Evolutionary conservation across 495 filamentous ascomycete species (phyloP).

Genomic region (Penicillium psychrofluorescens): DNA sequence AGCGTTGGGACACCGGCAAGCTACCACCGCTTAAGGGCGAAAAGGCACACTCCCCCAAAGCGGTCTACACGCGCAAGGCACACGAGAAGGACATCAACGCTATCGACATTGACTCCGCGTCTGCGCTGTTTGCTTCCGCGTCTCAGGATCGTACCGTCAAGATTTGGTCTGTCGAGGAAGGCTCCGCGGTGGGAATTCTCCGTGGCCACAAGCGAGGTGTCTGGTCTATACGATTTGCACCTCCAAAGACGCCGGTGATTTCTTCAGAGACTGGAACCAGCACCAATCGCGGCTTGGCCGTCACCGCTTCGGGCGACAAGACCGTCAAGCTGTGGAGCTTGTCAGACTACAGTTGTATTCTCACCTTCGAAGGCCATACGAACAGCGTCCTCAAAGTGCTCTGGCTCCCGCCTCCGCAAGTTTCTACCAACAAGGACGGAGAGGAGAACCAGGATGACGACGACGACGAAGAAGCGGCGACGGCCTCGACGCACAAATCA

Average conservation of each 20-base stretch:
- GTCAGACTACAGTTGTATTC: slow-evolving; percentile 83
- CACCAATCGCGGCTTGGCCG: slow-evolving; percentile 60
- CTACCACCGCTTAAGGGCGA: slow-evolving; percentile 27
- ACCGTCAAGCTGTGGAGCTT: slow-evolving; percentile 95
- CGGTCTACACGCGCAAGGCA: slow-evolving; percentile 79
- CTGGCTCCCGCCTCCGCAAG: slow-evolving; percentile 65
- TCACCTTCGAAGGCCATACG: slow-evolving; percentile 93
- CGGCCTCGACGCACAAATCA: slow-evolving; percentile 8
- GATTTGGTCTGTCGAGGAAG: slow-evolving; percentile 84
- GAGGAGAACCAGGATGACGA: slow-evolving; percentile 22
- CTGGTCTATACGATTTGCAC: slow-evolving; percentile 88
- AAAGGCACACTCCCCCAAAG: slow-evolving; percentile 39
- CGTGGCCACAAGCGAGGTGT: slow-evolving; percentile 90
- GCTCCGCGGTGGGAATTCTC: slow-evolving; percentile 82
- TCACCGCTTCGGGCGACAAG: slow-evolving; percentile 90
- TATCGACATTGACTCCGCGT: slow-evolving; percentile 64
- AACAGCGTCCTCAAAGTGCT: slow-evolving; percentile 90
- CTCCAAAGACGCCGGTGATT: slow-evolving; percentile 65
- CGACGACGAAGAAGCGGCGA: slow-evolving; percentile 20
- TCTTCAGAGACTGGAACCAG: slow-evolving; percentile 57
- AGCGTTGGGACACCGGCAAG: slow-evolving; percentile 71
- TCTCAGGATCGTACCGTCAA: slow-evolving; percentile 96
- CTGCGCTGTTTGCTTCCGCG: slow-evolving; percentile 79
- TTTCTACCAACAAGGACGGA: slow-evolving; percentile 20
- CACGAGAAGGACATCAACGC: slow-evolving; percentile 99